Evolutionary conservation across 163 green algal species (phyloP), one percentile per base, ranked within the genome.

Genomic region (Scenedesmus sp.): DNA sequence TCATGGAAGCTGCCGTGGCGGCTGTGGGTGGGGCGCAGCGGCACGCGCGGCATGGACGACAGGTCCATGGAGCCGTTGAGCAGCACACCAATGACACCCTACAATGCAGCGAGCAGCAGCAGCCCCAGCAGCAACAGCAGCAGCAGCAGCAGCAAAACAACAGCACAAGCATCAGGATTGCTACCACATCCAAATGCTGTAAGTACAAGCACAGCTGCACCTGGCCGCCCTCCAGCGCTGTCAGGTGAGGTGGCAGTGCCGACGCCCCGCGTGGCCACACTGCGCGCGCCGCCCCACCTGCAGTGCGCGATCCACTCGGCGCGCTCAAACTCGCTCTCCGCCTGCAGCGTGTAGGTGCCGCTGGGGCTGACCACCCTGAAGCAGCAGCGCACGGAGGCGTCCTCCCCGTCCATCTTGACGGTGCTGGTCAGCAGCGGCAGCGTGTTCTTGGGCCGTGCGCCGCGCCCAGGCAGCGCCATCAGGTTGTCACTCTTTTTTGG

Each of bases 381-480:
- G 88, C 90, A 93, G 85, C 86, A 95, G 22, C 90, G 80, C 86
- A 95, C 56, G 35, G 80, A 43, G 43, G 86, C 81, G n/a, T 96
- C 95, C 56, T 97, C 95, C 20, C 94, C 94, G 42, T 96, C 94
- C 65, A 95, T 84, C 92, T 98, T 98, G 81, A 98, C 91, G 56
- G 96, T 97, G 72, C 88, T 94, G 26, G 96, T 98, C 33, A 98
- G 93, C 78, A 98, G 94, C 73, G 94, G 94, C 53, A 97, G 94
- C 59, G 95, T 97, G 93, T 96, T 96, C 86, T 95, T 92, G 35
- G 93, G 91, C 43, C 76, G 76, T 35, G 37, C 42, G 30, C 33
- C 76, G 40, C 86, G 84, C 30, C 84, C 76, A 51, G 30, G 61
- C 35, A 91, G 42, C 43, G 33, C 33, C 78, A 93, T 93, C 33